Conservation (phyloP, 2,329 filamentous ascomycete species). For the Pleurostoma richardsiae region DNA sequence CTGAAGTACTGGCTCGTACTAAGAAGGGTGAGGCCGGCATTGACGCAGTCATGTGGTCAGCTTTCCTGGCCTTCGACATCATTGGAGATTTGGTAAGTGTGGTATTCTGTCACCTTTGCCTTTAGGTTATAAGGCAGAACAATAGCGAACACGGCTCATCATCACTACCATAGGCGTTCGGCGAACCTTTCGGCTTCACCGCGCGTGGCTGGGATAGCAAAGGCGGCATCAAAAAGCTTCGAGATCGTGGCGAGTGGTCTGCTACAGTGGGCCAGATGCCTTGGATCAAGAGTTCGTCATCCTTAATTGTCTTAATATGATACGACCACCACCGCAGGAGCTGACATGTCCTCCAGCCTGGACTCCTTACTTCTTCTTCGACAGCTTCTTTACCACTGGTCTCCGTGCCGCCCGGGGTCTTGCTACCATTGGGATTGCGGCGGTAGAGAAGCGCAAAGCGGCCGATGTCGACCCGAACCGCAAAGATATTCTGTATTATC, state of each 20-base stretch:
- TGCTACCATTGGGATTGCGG: slow-evolving; percentile 80
- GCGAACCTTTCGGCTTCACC: slow-evolving; percentile 78
- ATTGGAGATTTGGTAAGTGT: slow-evolving; percentile 37
- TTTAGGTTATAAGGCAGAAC: too few species aligned
- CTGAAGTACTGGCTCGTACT: slow-evolving; percentile 64
- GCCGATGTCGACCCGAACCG: slow-evolving; percentile 60
- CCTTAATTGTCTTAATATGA: too few species aligned
- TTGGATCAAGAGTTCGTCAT: too few species aligned
- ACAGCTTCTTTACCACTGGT: slow-evolving; percentile 74
- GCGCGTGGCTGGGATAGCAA: slow-evolving; percentile 58
- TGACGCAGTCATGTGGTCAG: slow-evolving; percentile 77
- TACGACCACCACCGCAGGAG: too few species aligned
- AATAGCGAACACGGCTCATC: too few species aligned
- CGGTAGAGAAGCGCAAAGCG: slow-evolving; percentile 69
- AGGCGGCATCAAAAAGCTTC: too few species aligned
- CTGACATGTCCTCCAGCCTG: too few species aligned
- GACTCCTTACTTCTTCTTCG: slow-evolving; percentile 29
- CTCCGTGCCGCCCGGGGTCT: slow-evolving; percentile 71
- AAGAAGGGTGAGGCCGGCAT: slow-evolving; percentile 49
- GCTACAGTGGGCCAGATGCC: too few species aligned
- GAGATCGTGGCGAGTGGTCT: too few species aligned
- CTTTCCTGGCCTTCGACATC: slow-evolving; percentile 52
- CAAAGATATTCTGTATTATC: slow-evolving; percentile 71
- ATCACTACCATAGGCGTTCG: slow-evolving; percentile 46
- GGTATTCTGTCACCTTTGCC: too few species aligned